Evolutionary conservation across 192 early-diverging fungal species (phyloP), one percentile per base, ranked within the genome.

Genomic region (Linnemannia schmuckeri): DNA sequence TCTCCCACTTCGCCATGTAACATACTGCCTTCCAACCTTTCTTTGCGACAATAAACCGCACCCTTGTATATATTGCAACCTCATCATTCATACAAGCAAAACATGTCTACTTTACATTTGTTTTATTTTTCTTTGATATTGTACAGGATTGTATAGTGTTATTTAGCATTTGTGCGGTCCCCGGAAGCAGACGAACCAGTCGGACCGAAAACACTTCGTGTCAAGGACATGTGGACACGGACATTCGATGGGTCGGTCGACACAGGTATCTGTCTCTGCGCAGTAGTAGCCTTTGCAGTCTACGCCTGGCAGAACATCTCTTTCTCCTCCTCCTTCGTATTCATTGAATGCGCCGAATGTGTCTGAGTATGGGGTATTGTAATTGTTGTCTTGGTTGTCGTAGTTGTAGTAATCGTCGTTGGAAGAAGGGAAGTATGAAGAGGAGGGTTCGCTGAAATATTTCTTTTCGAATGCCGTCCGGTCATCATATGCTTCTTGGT

Each of bases 121-220:
- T 15, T 57, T 57, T 57, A 24, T 10, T 57, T 57, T 57, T 57
- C 6, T 0, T 44, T 4, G 2, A 5, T 44, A 44, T 7, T 4
- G 49, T 18, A 22, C 15, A 52, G 17, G 3, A 17, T 20, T 18
- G 49, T 52, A 0, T 52, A 2, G 47, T 4, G 47, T 52, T 52
- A 1, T 5, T 66, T 30, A 66, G 24, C 61, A 66, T 10, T 27
- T 30, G 13, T 71, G 40, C 6, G 40, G 35, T 22, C 70, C 72
- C 13, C 72, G 72, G 12, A 27, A 78, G 47, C 82, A 83, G n/a
- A 83, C 61, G 73, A 78, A 83, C 82, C 82, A 83, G 54, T 83
- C 82, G 1, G 76, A 71, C 33, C 46, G 70, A 42, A 74, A 24
- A 66, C 49, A 49, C n/a, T 83, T 83, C 27, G 35, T 78, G 38